Percentiles rank a stretch among this genome's conserved stretches.
These are phyloP conservation scores for Tulasnella sp. DNA, from an alignment of 768 basidiomycete genomes.

Conservation along the genomic window DNA sequence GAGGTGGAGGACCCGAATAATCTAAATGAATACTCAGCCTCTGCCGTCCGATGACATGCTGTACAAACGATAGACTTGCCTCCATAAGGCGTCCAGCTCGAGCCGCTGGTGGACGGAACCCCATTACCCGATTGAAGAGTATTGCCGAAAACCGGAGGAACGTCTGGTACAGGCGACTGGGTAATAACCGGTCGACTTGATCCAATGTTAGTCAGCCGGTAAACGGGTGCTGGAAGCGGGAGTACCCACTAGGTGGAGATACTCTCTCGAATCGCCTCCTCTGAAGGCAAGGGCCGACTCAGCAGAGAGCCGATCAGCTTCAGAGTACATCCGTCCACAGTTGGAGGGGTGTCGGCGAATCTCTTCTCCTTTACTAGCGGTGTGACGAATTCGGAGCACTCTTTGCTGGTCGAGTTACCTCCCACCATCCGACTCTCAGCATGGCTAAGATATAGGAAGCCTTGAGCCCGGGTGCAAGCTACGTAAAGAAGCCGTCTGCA, in stretches of 20 bases:
- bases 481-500: constrained; percentile 73
- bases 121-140: not conserved
- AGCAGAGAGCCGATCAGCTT: not conserved
- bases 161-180: not conserved
- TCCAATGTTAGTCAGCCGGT: not conserved
- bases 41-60: not conserved
- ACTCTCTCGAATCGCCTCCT: not conserved
- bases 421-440: constrained; percentile 38
- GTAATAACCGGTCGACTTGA: not conserved
- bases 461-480: constrained; percentile 77
- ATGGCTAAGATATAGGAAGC: constrained; percentile 49
- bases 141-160: not conserved
- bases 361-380: constrained; percentile 25
- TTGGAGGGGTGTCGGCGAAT: not conserved
- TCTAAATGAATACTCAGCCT: not conserved
- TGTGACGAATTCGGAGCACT: constrained; percentile 45
- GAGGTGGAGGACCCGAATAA: not conserved
- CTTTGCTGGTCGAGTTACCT: constrained; percentile 21
- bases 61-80: not conserved
- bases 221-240: not conserved
- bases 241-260: not conserved
- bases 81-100: not conserved
- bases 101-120: not conserved
- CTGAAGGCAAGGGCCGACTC: not conserved
- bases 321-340: not conserved